Conservation (phyloP, 306 rosid species). For the Vigna trinervia region DNA sequence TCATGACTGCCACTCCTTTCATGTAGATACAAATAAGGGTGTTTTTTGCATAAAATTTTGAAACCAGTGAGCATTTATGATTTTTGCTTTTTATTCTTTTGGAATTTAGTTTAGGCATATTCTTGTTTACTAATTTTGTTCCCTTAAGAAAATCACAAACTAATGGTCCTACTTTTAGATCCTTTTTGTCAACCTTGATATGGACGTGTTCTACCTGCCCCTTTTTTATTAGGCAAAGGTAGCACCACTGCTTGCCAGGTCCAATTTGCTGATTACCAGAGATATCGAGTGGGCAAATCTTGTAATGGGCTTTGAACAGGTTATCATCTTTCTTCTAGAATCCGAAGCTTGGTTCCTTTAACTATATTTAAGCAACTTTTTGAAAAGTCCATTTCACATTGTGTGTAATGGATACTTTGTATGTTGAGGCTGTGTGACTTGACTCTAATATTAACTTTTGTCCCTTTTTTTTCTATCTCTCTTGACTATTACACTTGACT, state of each 20-base stretch:
- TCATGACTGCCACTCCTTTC: no score
- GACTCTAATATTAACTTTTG: not conserved
- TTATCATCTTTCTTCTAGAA: constrained; percentile 43
- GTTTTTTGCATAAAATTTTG: not conserved
- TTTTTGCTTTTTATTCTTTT: no score
- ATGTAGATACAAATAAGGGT: no score
- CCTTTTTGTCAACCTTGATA: not conserved
- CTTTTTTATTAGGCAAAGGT: constrained; percentile 64
- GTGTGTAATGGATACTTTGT: constrained; percentile 19
- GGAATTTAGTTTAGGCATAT: not conserved
- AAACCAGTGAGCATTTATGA: no score
- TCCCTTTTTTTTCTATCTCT: constrained; percentile 25
- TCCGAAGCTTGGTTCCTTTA: constrained; percentile 30
- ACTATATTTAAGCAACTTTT: constrained; percentile 28
- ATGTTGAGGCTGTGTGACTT: constrained; percentile 17
- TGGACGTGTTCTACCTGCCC: constrained; percentile 38
- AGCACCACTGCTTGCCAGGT: constrained; percentile 92
- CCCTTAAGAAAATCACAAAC: not conserved
- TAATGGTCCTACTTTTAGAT: not conserved
- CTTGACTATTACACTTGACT: not conserved
- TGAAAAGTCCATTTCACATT: constrained; percentile 22
- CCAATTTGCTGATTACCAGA: constrained; percentile 90
- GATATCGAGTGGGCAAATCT: constrained; percentile 99
- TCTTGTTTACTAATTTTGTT: not conserved
- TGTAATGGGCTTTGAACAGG: constrained; percentile 93